Percentiles rank a stretch among this genome's conserved stretches.
phyloP scores from a whole-genome alignment of 257 asterid species.

The Nyctanthes arbortristis region DNA sequence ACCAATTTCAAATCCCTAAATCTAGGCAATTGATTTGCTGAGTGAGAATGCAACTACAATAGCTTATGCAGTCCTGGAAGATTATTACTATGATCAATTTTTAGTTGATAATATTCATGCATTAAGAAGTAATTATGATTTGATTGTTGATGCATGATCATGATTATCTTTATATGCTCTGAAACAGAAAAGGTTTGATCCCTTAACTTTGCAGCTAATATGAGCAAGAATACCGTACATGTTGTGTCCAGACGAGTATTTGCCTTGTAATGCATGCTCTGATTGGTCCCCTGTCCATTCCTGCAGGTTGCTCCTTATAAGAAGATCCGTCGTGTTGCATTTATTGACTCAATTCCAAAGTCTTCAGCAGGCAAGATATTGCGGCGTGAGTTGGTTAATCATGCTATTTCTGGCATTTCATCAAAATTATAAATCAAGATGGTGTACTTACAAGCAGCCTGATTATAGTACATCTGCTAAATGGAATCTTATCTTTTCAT shows the following conservation, averaged over 20 bases:
- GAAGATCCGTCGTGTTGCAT: slow-evolving; percentile 70
- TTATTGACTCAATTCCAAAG: slow-evolving; percentile 69
- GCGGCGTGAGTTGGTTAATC: slow-evolving; percentile 64
- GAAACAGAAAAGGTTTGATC: not conserved
- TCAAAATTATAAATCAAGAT: slow-evolving; percentile 50
- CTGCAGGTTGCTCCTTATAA: slow-evolving; percentile 85
- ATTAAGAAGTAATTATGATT: not conserved
- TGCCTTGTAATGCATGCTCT: not conserved
- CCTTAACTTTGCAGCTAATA: not conserved
- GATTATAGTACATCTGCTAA: not conserved
- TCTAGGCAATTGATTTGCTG: not conserved
- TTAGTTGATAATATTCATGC: too few species aligned
- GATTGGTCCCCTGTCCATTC: not conserved
- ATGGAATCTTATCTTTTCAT: not conserved
- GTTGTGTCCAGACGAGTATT: not conserved
- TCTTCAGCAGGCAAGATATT: slow-evolving; percentile 85
- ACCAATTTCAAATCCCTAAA: not conserved
- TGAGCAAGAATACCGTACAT: not conserved
- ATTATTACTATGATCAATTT: too few species aligned
- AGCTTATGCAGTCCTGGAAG: too few species aligned
- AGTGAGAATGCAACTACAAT: not conserved
- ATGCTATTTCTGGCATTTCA: slow-evolving; percentile 42
- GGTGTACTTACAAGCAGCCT: not conserved
- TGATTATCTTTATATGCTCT: not conserved
- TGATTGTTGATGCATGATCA: not conserved